Conservation (phyloP, 2,329 filamentous ascomycete species). For the Fusarium caatingaense region DNA sequence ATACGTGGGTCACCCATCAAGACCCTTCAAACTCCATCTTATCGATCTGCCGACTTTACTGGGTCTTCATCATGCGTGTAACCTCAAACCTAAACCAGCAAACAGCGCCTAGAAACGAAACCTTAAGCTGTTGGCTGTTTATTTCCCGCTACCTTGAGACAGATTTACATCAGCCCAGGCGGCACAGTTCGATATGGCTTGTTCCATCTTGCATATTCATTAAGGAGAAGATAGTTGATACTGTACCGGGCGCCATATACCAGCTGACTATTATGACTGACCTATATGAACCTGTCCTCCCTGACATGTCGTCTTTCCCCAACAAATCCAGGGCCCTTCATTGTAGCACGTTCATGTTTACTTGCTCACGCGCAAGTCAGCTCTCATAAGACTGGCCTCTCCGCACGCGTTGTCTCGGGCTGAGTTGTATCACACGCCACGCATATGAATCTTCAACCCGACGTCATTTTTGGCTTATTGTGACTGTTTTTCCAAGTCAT, state of each 20-base stretch:
- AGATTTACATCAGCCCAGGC: not conserved
- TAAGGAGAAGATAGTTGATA: not conserved
- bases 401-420: conserved; percentile 23
- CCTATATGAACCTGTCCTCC: not conserved
- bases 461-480: conserved; percentile 16
- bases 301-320: conserved; percentile 4
- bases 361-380: conserved; percentile 30
- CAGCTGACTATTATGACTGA: conserved; percentile 34
- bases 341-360: conserved; percentile 8
- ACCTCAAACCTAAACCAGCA: not conserved
- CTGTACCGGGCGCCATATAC: not conserved
- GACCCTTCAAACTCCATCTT: conserved; percentile 2
- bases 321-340: conserved; percentile 19
- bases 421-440: conserved; percentile 10
- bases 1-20: conserved; percentile 22
- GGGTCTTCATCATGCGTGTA: conserved; percentile 18
- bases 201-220: not conserved
- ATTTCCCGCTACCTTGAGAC: not conserved
- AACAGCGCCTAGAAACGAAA: not conserved
- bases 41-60: conserved; percentile 33
- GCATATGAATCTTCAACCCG: not conserved
- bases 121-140: not conserved
- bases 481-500: not conserved
- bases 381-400: conserved; percentile 23
- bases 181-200: not conserved